Conservation (phyloP, 495 filamentous ascomycete genomes). For the Tricharina praecox region DNA sequence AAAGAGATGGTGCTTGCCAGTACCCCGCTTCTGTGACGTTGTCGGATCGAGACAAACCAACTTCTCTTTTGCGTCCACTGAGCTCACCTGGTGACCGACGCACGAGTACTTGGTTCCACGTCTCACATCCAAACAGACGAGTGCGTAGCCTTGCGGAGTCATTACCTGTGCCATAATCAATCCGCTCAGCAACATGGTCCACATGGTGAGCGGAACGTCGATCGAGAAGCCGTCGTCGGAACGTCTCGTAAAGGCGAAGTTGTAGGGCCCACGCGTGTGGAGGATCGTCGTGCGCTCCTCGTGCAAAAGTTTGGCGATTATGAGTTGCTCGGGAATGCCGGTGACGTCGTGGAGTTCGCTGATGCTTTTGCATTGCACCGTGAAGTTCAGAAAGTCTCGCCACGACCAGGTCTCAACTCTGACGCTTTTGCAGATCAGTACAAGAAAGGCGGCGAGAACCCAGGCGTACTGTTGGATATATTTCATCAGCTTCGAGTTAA, state of each 20-base stretch:
- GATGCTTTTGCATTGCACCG: constrained; percentile 23
- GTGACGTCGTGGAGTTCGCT: constrained; percentile 25
- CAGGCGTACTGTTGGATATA: too few species aligned
- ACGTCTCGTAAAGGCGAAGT: constrained; percentile 16
- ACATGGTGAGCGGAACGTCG: constrained; percentile 17
- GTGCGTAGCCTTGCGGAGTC: constrained; percentile 12
- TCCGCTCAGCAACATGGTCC: constrained; percentile 22
- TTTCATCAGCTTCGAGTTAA: too few species aligned
- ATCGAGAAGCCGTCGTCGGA: constrained; percentile 27
- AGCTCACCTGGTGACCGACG: too few species aligned
- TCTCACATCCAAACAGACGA: constrained; percentile 19
- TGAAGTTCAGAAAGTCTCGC: constrained; percentile 25
- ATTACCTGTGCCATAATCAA: constrained; percentile 24
- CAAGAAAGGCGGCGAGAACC: constrained; percentile 26
- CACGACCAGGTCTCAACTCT: constrained; percentile 28
- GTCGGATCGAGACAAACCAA: too few species aligned
- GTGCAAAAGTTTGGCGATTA: constrained; percentile 25
- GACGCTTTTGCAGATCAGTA: constrained; percentile 25
- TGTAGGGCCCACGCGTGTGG: constrained; percentile 24
- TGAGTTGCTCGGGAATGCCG: constrained; percentile 23
- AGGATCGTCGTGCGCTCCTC: constrained; percentile 17
- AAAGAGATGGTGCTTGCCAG: too few species aligned
- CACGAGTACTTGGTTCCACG: constrained; percentile 9
- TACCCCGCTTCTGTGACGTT: too few species aligned
- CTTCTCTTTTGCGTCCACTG: too few species aligned